Evolutionary conservation across 2,329 filamentous ascomycete genomes (phyloP).

Genomic region (Paramyrothecium roridum): DNA sequence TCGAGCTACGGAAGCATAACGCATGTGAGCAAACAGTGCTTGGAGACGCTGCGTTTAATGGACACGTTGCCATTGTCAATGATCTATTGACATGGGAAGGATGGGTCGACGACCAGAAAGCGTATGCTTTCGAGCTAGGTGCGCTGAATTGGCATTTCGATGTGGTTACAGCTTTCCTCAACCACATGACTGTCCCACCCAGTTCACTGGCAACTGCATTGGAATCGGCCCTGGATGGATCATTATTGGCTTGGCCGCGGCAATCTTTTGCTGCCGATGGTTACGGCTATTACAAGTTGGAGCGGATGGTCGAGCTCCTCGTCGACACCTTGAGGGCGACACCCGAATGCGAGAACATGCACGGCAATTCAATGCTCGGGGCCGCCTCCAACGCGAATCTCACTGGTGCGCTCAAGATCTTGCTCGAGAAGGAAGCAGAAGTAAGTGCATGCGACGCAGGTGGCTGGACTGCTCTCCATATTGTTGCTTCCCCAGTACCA

Average conservation of each 20-base stretch:
- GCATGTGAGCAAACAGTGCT: too few species aligned
- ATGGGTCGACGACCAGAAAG: conserved; percentile 1
- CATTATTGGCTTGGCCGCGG: neutral
- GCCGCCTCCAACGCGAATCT: conserved; percentile 3
- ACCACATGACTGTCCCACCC: neutral
- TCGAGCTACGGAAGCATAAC: neutral
- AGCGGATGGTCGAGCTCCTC: conserved; percentile 8
- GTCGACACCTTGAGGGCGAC: conserved; percentile 6
- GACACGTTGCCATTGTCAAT: conserved; percentile 6
- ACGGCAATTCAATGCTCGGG: conserved; percentile 1
- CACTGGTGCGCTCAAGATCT: conserved; percentile 10
- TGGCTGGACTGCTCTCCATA: conserved; percentile 12
- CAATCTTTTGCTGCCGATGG: neutral
- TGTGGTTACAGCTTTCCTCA: conserved; percentile 1
- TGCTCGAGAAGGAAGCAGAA: conserved; percentile 15
- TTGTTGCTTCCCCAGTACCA: conserved; percentile 4
- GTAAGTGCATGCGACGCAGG: conserved; percentile 3
- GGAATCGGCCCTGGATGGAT: neutral
- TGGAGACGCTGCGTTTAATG: neutral
- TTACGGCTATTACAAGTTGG: conserved; percentile 4
- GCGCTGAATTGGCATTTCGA: conserved; percentile 6
- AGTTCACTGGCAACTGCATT: neutral
- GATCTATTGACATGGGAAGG: conserved; percentile 4
- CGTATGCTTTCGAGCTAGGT: neutral
- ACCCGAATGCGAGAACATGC: conserved; percentile 5